Evolutionary conservation across 257 asterid species (phyloP).

Genomic region (Jacaranda mimosifolia): DNA sequence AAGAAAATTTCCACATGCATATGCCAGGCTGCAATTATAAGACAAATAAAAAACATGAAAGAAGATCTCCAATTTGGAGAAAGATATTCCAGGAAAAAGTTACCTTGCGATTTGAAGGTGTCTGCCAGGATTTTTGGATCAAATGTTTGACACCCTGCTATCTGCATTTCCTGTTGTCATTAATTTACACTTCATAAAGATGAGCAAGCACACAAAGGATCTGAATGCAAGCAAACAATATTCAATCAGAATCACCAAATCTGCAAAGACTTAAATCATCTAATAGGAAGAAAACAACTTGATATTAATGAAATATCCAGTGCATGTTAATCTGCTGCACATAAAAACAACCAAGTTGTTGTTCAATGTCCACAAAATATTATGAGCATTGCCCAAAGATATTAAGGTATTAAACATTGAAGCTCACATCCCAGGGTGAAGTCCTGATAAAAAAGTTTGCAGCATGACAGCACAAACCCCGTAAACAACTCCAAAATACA

Average conservation of each 20-base stretch:
- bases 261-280: conserved; percentile 17
- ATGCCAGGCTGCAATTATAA: background rate
- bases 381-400: conserved; percentile 1
- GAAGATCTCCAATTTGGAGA: background rate
- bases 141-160: conserved; percentile 61
- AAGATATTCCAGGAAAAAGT: conserved; percentile 11
- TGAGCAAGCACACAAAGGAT: background rate
- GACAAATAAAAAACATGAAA: background rate
- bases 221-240: conserved; percentile 25
- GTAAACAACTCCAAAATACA: too few species aligned
- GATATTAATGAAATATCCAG: conserved; percentile 10
- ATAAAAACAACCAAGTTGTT: background rate
- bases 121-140: conserved; percentile 71
- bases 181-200: conserved; percentile 28
- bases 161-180: conserved; percentile 73
- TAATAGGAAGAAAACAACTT: background rate
- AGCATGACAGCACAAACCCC: too few species aligned
- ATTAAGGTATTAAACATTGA: background rate
- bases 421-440: too few species aligned
- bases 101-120: conserved; percentile 84
- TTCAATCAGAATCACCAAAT: conserved; percentile 31
- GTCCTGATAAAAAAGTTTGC: too few species aligned
- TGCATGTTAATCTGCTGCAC: background rate
- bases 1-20: background rate
- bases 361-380: background rate